Base-by-base conservation (phyloP, 148 eudicot species). In the Camellia lanceoleosa region DNA sequence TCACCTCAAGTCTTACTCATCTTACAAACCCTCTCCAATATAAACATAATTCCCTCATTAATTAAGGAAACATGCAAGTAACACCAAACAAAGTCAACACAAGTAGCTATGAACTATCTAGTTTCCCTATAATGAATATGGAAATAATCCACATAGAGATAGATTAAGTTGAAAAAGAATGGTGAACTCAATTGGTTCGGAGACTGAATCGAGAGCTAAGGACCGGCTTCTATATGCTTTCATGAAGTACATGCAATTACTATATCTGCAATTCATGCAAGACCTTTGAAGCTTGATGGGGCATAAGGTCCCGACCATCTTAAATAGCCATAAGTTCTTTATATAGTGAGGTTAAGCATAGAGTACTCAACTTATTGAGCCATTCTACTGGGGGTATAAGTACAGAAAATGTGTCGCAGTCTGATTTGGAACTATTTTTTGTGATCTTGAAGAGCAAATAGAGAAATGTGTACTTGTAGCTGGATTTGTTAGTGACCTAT, bases 391-490 rank as follows among this genome's bases (percentile, higher is more conserved):
- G 81, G 79, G 76, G n/a, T 65, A 30, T 0, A 30, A 30, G 38
- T 30, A 30, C 38, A 30, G 38, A 30, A 30, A 30, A 30, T 30
- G 38, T 30, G 38, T 30, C 0, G 38, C 38, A 30, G 38, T 80
- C 90, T 71, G 91, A 87, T 82, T 88, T 74, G 89, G 81, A 71
- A 67, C 85, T 82, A 79, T 88, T 71, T 88, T 84, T 80, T 74
- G 80, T 82, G 89, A 85, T 77, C 82, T 91, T 67, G 97, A 93
- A 85, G 94, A 90, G 81, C 92, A 91, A 84, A 80, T 88, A 78
- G 97, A 93, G 82, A 93, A 90, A 85, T 95, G 94, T 74, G 80
- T 87, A 47, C 89, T 94, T 55, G 86, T 96, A 42, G 82, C 85
- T 43, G 94, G 90, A 80, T 87, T 94, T 88, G 82, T 89, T 23